Evolutionary conservation across 2,329 filamentous ascomycete species (phyloP), one percentile per base, ranked within the genome.

Genomic region (Aspergillus melleus): DNA sequence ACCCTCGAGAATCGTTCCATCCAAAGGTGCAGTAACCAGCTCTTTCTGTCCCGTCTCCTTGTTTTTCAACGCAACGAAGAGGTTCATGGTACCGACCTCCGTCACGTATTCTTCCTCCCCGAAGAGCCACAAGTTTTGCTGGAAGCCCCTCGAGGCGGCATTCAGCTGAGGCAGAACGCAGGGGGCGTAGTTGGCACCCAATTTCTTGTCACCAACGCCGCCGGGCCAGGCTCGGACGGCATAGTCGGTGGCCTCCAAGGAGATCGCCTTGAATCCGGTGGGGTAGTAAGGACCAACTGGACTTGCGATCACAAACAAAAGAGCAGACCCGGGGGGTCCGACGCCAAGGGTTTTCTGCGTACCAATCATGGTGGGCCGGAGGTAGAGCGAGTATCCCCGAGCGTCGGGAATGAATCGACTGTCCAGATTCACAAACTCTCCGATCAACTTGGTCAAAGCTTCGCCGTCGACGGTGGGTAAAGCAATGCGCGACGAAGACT

Each of bases 51-150:
- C 95, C 12, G 92, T 95, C 76, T 90, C 84, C 83, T 90, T 91
- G 81, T 96, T 88, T 80, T 87, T 88, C 69, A 98, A 79, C 47
- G 90, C 93, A 32, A 90, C 89, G 72, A 98, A 99, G 75, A 99
- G 88, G 80, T 99, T 99, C 95, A 99, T 99, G 59, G 95, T 98
- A 71, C 95, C 95, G 58, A 97, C 95, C 79, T 99, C 95, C 51
- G 95, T 99, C 60, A 98, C 89, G 72, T 89, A 96, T 76, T 98
- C 92, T 77, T 98, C 92, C 72, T 96, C 89, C 49, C 93, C 93
- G 74, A 98, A 99, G 32, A 99, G 82, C 95, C 95, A 99, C 56
- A 99, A 84, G 79, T 98, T 99, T 82, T 99, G 95, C 80, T 98
- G 94, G 84, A 93, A 96, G 22, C 95, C 95, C 58, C 92, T 87